A percentile compares a stretch with the other conserved stretches of the same genome.
Conservation (phyloP, 331 rosid genomes). For the Rosa hybrid region DNA sequence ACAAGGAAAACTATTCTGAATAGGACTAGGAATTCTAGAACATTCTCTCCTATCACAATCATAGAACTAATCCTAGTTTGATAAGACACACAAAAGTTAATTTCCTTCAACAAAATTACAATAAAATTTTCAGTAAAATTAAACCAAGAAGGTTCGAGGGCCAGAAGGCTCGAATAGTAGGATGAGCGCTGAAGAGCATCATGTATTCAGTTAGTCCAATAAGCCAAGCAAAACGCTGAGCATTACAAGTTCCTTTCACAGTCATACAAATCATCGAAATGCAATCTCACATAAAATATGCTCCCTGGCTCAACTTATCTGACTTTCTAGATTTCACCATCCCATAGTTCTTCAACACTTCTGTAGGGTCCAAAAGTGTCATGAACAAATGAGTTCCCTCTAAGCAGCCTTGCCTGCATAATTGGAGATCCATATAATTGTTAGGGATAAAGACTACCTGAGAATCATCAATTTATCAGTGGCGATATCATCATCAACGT, state of each 20-base stretch:
- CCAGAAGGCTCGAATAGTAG: not conserved
- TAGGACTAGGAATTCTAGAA: too few species aligned
- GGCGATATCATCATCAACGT: not conserved
- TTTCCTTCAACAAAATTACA: too few species aligned
- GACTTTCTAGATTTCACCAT: constrained; percentile 66
- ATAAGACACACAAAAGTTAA: too few species aligned
- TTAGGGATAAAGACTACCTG: not conserved
- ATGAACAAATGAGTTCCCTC: constrained; percentile 54
- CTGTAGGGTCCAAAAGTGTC: constrained; percentile 60
- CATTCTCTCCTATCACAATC: too few species aligned
- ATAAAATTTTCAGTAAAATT: too few species aligned
- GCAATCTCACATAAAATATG: not conserved
- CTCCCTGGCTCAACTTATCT: not conserved
- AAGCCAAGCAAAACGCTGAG: not conserved
- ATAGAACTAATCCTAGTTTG: too few species aligned
- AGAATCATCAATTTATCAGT: not conserved
- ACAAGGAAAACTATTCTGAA: too few species aligned
- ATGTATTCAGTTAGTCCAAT: not conserved
- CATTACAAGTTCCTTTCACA: not conserved
- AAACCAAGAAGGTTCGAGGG: too few species aligned
- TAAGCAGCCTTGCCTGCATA: constrained; percentile 67
- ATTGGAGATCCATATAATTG: not conserved
- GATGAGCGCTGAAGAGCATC: not conserved
- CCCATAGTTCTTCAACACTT: constrained; percentile 71
- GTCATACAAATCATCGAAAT: not conserved